Evolutionary conservation across 495 filamentous ascomycete species (phyloP), one percentile per base, ranked within the genome.

Genomic region (Penicillium herquei): DNA sequence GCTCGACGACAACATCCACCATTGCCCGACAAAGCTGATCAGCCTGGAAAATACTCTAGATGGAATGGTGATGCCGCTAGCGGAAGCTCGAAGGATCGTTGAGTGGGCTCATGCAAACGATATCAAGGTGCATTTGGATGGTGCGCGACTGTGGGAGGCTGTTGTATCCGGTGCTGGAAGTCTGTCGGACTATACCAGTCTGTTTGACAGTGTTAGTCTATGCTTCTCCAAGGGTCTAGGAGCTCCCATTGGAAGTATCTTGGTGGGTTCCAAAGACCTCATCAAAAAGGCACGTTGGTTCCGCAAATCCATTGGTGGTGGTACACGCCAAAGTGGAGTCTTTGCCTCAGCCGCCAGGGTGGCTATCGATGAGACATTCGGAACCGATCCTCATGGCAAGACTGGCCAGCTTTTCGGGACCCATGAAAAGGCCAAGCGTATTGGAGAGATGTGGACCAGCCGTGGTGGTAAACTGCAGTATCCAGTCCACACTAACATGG

Each of bases 151-250:
- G 21, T 75, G 65, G 67, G 61, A 72, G 49, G 67, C 63, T 3
- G 47, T 49, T 49, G 65, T 62, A 0, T 62, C 67, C 39, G 59
- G 58, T 12, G 83, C 82, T 3, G 81, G 84, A 4, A 79, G 70
- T 37, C 66, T 98, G 30, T 54, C 78, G 3, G 89, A 91, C 3
- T 96, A 85, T 58, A 76, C 86, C 9, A 77, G 67, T 14, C 78
- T 85, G 48, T 91, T 94, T 59, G 93, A 98, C 62, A 92, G 85
- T 46, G 76, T 94, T 1, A 88, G 79, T 52, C 75, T 96, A 10
- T 92, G 91, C 69, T 93, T 98, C 64, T 87, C 84, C 26, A 98
- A 98, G 71, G 89, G 91, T 0, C 76, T 98, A 0, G 93, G 93
- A 0, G 93, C 93, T 0, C 93, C 93, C 0, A 85, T 96, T 46